phyloP scores from a whole-genome alignment of 371 early-diverging fungal species.

The Lichtheimia ramosa region DNA sequence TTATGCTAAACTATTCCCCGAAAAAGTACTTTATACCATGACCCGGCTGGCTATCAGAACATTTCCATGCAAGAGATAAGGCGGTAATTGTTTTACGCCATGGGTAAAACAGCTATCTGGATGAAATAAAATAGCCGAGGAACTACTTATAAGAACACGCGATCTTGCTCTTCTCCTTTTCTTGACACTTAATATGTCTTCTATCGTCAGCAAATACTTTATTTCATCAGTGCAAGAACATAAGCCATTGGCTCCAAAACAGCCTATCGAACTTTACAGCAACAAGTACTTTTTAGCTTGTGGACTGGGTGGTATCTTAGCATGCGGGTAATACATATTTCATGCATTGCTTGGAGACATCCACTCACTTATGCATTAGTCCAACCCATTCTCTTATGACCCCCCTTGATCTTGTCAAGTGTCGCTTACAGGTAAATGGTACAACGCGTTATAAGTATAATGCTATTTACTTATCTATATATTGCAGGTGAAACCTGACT shows the following conservation, averaged over 20 bases:
- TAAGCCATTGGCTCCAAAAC: neutral
- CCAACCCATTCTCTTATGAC: constrained; percentile 62
- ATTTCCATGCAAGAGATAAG: too few species aligned
- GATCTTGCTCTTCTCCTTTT: neutral
- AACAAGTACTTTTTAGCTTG: constrained; percentile 37
- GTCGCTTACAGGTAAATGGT: constrained; percentile 54
- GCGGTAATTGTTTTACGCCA: too few species aligned
- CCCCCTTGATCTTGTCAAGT: constrained; percentile 68
- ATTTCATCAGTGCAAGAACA: constrained; percentile 5
- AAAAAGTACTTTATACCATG: too few species aligned
- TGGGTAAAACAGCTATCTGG: too few species aligned
- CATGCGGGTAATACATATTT: constrained; percentile 46
- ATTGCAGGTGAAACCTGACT: constrained; percentile 44
- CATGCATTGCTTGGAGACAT: neutral
- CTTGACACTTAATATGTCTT: neutral
- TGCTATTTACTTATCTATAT: neutral
- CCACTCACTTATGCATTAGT: neutral
- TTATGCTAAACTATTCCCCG: too few species aligned
- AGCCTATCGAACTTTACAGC: constrained; percentile 51
- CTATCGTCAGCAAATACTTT: neutral
- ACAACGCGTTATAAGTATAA: neutral
- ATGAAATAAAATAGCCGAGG: too few species aligned
- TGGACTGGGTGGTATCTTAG: constrained; percentile 57
- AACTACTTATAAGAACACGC: neutral
- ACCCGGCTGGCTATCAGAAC: too few species aligned